These are phyloP conservation scores for Mollisia scopiformis DNA, from an alignment of 2,329 filamentous ascomycete species.

Conservation along the genomic window DNA sequence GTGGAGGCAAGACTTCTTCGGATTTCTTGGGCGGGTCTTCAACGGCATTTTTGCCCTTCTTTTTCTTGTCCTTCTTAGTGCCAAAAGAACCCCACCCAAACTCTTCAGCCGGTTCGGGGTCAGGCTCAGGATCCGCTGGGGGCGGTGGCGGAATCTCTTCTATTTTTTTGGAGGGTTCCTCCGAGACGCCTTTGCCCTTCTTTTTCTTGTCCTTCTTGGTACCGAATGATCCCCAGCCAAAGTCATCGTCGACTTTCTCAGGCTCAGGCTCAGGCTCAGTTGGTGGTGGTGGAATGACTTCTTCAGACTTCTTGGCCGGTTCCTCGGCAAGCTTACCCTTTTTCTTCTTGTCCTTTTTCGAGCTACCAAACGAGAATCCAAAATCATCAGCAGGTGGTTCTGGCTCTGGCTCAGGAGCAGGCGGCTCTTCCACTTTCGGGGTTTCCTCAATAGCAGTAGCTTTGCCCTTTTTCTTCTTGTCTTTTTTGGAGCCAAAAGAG, in stretches of 20 bases:
- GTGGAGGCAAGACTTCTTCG: slow-evolving; percentile 34
- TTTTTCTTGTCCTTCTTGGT: slow-evolving; percentile 42
- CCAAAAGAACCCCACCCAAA: slow-evolving; percentile 37
- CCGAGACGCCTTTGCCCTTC: slow-evolving; percentile 26
- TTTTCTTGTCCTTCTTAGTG: slow-evolving; percentile 47
- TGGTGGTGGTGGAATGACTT: slow-evolving; percentile 10
- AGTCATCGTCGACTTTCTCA: slow-evolving; percentile 35
- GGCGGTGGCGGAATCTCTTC: slow-evolving; percentile 37
- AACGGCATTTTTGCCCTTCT: slow-evolving; percentile 41
- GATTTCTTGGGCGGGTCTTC: slow-evolving; percentile 40
- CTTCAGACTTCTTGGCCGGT: slow-evolving; percentile 28
- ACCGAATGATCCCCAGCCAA: slow-evolving; percentile 41
- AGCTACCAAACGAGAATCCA: slow-evolving; percentile 34
- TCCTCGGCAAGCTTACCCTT: slow-evolving; percentile 33
- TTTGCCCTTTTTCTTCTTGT: slow-evolving; percentile 36
- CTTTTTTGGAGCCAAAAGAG: slow-evolving; percentile 52
- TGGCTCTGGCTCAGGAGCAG: slow-evolving; percentile 31
- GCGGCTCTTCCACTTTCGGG: slow-evolving; percentile 25
- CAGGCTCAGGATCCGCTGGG: slow-evolving; percentile 39
- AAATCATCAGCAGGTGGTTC: slow-evolving; percentile 37
- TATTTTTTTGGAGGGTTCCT: slow-evolving; percentile 33
- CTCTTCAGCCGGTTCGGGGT: slow-evolving; percentile 31
- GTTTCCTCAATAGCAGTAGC: slow-evolving; percentile 31
- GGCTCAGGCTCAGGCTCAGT: slow-evolving; percentile 40
- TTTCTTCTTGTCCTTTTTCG: slow-evolving; percentile 35